These are phyloP conservation scores for Fusarium bulbicola DNA, from an alignment of 2,329 filamentous ascomycete species.

Conservation along the genomic window DNA sequence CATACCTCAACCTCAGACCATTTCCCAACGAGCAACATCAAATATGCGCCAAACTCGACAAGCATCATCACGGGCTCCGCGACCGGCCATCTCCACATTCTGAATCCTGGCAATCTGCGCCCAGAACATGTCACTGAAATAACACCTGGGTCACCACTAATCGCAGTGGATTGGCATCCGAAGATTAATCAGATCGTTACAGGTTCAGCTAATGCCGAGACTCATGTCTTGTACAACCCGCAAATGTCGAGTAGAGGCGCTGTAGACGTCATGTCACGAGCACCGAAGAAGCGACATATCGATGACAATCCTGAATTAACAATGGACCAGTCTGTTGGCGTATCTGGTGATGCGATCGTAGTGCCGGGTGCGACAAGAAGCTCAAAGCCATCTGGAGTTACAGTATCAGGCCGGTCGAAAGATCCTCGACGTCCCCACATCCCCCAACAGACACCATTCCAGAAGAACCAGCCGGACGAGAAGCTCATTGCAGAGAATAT, in stretches of 20 bases:
- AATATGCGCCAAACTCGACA: constrained; percentile 84
- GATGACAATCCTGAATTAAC: constrained; percentile 92
- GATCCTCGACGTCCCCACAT: constrained; percentile 89
- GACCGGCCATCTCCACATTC: constrained; percentile 86
- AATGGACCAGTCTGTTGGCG: constrained; percentile 80
- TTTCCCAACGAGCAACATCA: constrained; percentile 86
- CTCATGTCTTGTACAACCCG: constrained; percentile 90
- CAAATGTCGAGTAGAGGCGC: constrained; percentile 83
- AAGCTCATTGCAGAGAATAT: constrained; percentile 89
- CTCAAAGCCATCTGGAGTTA: constrained; percentile 71
- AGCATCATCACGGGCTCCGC: constrained; percentile 90
- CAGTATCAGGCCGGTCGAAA: constrained; percentile 76
- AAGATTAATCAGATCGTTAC: constrained; percentile 97
- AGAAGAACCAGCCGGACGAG: constrained; percentile 88
- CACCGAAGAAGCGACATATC: constrained; percentile 92
- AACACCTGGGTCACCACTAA: constrained; percentile 83
- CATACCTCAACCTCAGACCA: constrained; percentile 85
- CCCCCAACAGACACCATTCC: constrained; percentile 86
- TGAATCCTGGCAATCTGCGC: constrained; percentile 90
- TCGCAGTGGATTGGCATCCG: constrained; percentile 89
- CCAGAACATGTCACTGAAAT: constrained; percentile 87
- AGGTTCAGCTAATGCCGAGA: constrained; percentile 89
- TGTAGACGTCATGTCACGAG: constrained; percentile 88
- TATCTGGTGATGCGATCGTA: constrained; percentile 85
- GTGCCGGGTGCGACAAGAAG: constrained; percentile 69